phyloP scores from a whole-genome alignment of 352 stramenopile species.

The Plasmopara viticola region DNA sequence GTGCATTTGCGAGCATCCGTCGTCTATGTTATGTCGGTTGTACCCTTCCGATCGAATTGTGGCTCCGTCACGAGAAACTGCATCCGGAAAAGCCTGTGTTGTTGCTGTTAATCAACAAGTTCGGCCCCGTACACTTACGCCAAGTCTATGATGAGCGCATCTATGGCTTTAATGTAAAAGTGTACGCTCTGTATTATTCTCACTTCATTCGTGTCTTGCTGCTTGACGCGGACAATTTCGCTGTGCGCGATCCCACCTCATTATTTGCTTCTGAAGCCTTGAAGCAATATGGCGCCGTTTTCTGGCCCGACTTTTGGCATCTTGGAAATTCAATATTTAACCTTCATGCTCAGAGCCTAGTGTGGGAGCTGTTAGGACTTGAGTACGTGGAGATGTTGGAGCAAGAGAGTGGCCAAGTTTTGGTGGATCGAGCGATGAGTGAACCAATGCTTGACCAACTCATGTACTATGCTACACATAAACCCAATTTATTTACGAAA shows the following conservation, averaged over 20 bases:
- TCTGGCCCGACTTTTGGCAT: slow-evolving; percentile 49
- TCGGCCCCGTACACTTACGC: slow-evolving; percentile 32
- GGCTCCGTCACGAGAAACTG: slow-evolving; percentile 48
- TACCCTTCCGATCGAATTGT: slow-evolving; percentile 44
- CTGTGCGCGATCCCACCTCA: slow-evolving; percentile 30
- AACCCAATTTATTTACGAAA: slow-evolving; percentile 39
- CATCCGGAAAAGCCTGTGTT: slow-evolving; percentile 31
- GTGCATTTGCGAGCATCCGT: slow-evolving; percentile 42
- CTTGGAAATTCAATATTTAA: slow-evolving; percentile 54
- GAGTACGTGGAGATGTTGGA: slow-evolving; percentile 44
- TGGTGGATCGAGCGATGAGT: slow-evolving; percentile 30
- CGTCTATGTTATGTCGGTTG: slow-evolving; percentile 33
- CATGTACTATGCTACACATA: slow-evolving; percentile 40
- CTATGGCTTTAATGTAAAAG: slow-evolving; percentile 44
- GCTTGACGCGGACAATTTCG: slow-evolving; percentile 49
- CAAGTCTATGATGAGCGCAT: slow-evolving; percentile 43
- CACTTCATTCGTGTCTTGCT: slow-evolving; percentile 39
- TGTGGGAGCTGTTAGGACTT: slow-evolving; percentile 42
- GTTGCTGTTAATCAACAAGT: slow-evolving; percentile 22
- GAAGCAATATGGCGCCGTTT: slow-evolving; percentile 31
- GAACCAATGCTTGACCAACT: slow-evolving; percentile 35
- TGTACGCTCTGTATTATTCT: slow-evolving; percentile 48
- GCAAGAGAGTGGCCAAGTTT: slow-evolving; percentile 47
- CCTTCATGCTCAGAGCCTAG: slow-evolving; percentile 45
- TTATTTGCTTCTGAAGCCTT: slow-evolving; percentile 31